Conservation (phyloP, 768 basidiomycete species). For the Pholiota microspora region DNA sequence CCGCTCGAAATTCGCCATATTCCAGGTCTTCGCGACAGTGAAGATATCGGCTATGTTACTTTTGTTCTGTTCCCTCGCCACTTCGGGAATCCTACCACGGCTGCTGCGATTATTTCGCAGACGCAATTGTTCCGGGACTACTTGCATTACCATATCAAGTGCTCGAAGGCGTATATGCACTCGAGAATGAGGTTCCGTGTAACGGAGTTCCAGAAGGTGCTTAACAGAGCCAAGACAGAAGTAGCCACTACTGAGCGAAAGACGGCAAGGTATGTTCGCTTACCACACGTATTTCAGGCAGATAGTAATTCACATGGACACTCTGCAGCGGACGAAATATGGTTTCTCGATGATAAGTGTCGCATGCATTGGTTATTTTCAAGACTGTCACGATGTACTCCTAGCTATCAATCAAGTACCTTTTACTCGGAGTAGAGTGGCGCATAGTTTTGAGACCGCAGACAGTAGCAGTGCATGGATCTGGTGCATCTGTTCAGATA, state of each 20-base stretch:
- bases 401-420: constrained; percentile 6
- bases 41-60: constrained; percentile 95
- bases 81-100: constrained; percentile 69
- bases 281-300: constrained; percentile 1
- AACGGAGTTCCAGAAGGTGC: constrained; percentile 91
- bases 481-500: not conserved
- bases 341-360: constrained; percentile 42
- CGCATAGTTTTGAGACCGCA: not conserved
- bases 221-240: constrained; percentile 96
- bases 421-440: not conserved
- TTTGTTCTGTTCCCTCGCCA: constrained; percentile 98
- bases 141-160: constrained; percentile 99
- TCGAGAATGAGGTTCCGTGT: constrained; percentile 94
- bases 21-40: constrained; percentile 73
- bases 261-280: constrained; percentile 74
- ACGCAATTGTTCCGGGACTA: constrained; percentile 98
- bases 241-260: constrained; percentile 78
- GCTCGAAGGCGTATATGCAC: constrained; percentile 99
- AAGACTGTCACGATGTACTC: constrained; percentile 12
- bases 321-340: constrained; percentile 54
- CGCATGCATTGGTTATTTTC: constrained; percentile 1
- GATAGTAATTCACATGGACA: not conserved
- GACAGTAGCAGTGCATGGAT: not conserved
- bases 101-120: constrained; percentile 83
- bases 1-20: constrained; percentile 95